Evolutionary conservation across 2,329 filamentous ascomycete species (phyloP), one percentile per base, ranked within the genome.

Genomic region (Hypoxylon sp.): DNA sequence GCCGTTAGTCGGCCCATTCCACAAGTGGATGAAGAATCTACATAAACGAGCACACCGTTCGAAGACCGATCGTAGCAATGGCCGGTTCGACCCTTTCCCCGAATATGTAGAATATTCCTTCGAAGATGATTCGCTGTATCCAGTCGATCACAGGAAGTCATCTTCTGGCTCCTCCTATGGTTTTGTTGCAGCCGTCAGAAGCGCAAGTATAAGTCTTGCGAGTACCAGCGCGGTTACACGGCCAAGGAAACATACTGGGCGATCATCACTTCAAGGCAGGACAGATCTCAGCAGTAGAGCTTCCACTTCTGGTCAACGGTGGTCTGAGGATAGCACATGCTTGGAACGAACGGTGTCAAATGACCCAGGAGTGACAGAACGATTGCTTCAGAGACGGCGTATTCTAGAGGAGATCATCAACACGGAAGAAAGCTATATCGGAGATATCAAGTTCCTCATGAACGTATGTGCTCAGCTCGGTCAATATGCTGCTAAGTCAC

Each of bases 361-460:
- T 9, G 93, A 97, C 70, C 86, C 90, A 62, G 88, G 85, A 29
- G 89, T 91, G n/a, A 86, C 87, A 43, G 86, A 89, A 70, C 88
- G 94, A 56, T 88, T 93, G 1, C 79, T 91, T 19, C 91, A 94
- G 73, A 88, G 96, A 65, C 88, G 93, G 12, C 89, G 90, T 67
- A 89, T 97, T 39, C 80, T 98, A 34, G 92, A 96, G 75, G 96
- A 98, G 79, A 82, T 98, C 53, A 88, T 97, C 65, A 86, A 81
- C 61, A 97, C 94, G 0, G 96, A 98, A 78, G 91, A 96, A 76
- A 88, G 90, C 73, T 98, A 98, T 76, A 90, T 98, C 72, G 88
- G 90, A 14, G 95, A 97, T 73, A 79, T 98, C 62, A 93, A 93
- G 72, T 93, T 96, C 70, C 82, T 98, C 63, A 91, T 91, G 76